phyloP scores from a whole-genome alignment of 352 stramenopile genomes.

The Elongisporangium anandrum region DNA sequence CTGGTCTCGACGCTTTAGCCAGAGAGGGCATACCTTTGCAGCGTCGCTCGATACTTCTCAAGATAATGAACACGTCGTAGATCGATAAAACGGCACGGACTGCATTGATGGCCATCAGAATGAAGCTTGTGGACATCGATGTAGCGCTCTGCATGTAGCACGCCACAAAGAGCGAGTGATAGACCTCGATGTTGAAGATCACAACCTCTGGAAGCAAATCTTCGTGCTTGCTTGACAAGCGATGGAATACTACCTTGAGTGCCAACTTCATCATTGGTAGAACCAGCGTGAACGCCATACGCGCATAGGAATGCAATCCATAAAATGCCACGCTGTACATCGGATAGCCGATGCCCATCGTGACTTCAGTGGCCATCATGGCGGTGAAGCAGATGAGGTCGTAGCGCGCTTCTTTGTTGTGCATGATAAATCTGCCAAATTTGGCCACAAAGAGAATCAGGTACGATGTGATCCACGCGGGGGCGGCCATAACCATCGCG shows the following conservation, averaged over 20 bases:
- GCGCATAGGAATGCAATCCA: too few species aligned
- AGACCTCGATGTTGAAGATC: slow-evolving; percentile 52
- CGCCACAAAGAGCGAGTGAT: slow-evolving; percentile 39
- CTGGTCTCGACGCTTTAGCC: slow-evolving; percentile 3
- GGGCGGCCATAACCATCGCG: neutral
- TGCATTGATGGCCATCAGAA: slow-evolving; percentile 27
- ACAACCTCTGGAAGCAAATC: slow-evolving; percentile 35
- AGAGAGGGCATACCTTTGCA: slow-evolving; percentile 13
- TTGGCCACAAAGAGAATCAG: neutral
- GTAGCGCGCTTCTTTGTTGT: neutral
- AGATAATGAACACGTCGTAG: slow-evolving; percentile 11
- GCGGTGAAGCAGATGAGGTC: neutral
- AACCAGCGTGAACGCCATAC: too few species aligned
- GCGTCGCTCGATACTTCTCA: slow-evolving; percentile 3
- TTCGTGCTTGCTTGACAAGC: slow-evolving; percentile 6
- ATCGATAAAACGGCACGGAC: slow-evolving; percentile 25
- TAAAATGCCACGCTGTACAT: slow-evolving; percentile 6
- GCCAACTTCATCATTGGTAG: too few species aligned
- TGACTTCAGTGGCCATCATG: slow-evolving; percentile 18
- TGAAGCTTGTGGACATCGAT: slow-evolving; percentile 15
- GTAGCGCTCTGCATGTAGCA: slow-evolving; percentile 30
- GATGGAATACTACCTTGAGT: too few species aligned
- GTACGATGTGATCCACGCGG: neutral
- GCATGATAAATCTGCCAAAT: neutral
- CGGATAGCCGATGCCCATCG: slow-evolving; percentile 19